phyloP scores from a whole-genome alignment of 441 rosid species.

The Isatis lusitanica region DNA sequence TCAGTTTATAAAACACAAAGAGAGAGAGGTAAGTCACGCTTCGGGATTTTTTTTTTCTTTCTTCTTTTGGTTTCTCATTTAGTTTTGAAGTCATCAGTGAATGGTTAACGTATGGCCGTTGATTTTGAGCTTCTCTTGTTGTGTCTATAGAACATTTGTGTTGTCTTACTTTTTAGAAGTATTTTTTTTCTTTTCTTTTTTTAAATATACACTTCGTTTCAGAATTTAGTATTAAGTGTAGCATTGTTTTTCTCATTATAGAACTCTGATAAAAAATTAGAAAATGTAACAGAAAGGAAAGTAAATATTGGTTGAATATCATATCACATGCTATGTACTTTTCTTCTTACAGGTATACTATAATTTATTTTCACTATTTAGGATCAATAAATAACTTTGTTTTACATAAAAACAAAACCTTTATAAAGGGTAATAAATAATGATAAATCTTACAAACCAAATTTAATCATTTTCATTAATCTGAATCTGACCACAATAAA shows the following conservation, averaged over 20 bases:
- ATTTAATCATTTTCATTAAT: no score
- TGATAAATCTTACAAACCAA: no score
- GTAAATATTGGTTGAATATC: no score
- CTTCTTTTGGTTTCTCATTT: slow-evolving; percentile 15
- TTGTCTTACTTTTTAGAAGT: slow-evolving; percentile 20
- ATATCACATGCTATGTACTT: background rate
- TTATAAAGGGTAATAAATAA: no score
- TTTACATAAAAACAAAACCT: slow-evolving; percentile 31
- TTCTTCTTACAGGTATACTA: background rate
- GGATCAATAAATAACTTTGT: slow-evolving; percentile 38
- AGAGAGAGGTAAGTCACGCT: slow-evolving; percentile 16
- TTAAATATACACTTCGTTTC: background rate
- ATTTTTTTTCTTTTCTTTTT: slow-evolving; percentile 10
- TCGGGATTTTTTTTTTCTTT: slow-evolving; percentile 5
- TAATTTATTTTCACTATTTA: background rate
- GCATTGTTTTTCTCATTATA: background rate
- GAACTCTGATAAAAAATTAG: background rate
- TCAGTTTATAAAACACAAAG: slow-evolving; percentile 30
- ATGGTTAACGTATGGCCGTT: slow-evolving; percentile 14
- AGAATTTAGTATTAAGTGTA: background rate
- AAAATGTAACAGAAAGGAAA: no score
- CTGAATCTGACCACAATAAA: no score
- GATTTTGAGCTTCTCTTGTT: slow-evolving; percentile 31
- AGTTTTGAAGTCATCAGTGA: slow-evolving; percentile 29
- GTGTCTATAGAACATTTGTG: slow-evolving; percentile 36